Evolutionary conservation across 331 rosid genomes (phyloP).

Genomic region (Phaseolus coccineus): DNA sequence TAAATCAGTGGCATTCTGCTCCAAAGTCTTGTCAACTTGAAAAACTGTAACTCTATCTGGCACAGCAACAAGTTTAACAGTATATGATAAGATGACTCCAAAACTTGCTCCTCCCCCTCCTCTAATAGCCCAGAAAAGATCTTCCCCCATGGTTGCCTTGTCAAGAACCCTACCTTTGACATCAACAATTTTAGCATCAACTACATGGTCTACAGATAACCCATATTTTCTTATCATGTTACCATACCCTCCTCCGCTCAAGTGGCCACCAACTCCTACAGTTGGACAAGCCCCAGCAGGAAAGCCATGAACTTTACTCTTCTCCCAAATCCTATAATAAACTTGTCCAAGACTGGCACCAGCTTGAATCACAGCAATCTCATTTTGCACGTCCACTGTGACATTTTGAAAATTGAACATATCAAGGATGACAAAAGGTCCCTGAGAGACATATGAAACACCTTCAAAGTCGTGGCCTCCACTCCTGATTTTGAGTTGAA

Average conservation of each 20-base stretch:
- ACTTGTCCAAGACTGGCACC: constrained; percentile 78
- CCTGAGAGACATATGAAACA: constrained; percentile 59
- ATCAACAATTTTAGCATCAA: constrained; percentile 68
- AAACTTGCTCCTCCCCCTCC: constrained; percentile 87
- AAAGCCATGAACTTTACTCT: constrained; percentile 61
- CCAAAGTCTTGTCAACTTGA: constrained; percentile 56
- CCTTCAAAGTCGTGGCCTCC: constrained; percentile 90
- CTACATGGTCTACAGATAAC: constrained; percentile 59
- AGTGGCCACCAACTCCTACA: constrained; percentile 79
- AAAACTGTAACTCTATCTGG: constrained; percentile 69
- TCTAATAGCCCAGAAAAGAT: constrained; percentile 75
- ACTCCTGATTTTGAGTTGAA: constrained; percentile 70
- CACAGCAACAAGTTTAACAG: constrained; percentile 57
- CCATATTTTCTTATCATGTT: constrained; percentile 67
- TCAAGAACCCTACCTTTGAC: constrained; percentile 62
- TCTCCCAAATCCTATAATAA: constrained; percentile 63
- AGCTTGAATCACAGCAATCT: constrained; percentile 54
- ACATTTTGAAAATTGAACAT: constrained; percentile 62
- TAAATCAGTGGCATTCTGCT: constrained; percentile 59
- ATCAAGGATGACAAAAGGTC: constrained; percentile 65
- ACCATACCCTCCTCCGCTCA: constrained; percentile 83
- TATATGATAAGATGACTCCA: constrained; percentile 70
- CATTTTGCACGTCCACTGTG: constrained; percentile 51
- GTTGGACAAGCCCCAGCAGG: constrained; percentile 73
- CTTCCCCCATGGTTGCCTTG: constrained; percentile 65